Percentiles rank a stretch among this genome's conserved stretches.
Conservation (phyloP, 1,139 yeast genomes). For the Tardiomyces depauwii region DNA sequence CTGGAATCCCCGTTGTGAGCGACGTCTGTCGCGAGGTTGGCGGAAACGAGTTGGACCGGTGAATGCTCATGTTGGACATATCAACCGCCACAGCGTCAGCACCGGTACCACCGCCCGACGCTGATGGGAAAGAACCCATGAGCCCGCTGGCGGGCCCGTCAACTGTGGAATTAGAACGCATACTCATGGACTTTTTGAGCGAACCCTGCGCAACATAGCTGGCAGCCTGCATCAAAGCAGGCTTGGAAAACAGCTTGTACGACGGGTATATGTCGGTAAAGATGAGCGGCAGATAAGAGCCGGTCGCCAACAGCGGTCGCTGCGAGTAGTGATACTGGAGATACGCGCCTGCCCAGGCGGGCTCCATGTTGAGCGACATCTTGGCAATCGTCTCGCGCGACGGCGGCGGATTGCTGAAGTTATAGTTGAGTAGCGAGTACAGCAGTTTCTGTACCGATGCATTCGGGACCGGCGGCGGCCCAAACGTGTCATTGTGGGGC, state of each 20-base stretch:
- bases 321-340: constrained; percentile 31
- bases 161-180: background rate
- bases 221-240: constrained; percentile 30
- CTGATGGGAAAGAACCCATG: background rate
- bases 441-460: constrained; percentile 25
- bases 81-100: constrained; percentile 4
- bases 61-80: constrained; percentile 8
- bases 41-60: constrained; percentile 28
- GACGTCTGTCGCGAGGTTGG: constrained; percentile 17
- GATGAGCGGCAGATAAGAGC: constrained; percentile 48
- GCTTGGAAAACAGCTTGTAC: constrained; percentile 44
- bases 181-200: background rate
- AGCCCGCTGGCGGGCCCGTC: constrained; percentile 2
- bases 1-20: constrained; percentile 27
- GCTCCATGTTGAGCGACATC: constrained; percentile 35
- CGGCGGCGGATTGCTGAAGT: constrained; percentile 15
- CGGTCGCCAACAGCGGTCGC: constrained; percentile 40
- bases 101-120: constrained; percentile 2
- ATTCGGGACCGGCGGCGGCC: constrained; percentile 21
- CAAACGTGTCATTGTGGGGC: constrained; percentile 27
- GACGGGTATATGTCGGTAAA: constrained; percentile 44
- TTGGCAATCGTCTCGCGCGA: constrained; percentile 23
- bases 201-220: constrained; percentile 12
- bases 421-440: constrained; percentile 23
- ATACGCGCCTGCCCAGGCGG: constrained; percentile 33